Evolutionary conservation across 164 flowering plant species (phyloP).

Genomic region (Chimonanthus salicifolius): DNA sequence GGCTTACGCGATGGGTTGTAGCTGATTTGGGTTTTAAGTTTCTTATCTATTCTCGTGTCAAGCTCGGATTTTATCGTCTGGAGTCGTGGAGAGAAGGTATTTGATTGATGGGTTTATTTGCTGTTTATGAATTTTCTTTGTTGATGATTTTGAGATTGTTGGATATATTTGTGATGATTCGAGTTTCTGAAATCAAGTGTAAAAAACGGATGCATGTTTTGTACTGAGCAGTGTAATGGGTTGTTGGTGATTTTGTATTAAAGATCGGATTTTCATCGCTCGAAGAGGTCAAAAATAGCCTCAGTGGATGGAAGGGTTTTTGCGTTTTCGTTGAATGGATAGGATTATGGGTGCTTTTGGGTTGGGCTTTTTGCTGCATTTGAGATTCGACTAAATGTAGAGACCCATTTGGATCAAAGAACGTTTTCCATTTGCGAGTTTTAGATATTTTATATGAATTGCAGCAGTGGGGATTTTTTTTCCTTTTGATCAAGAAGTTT

Average conservation of each 20-base stretch:
- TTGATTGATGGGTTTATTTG: no score
- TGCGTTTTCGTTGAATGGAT: not conserved
- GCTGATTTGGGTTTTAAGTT: not conserved
- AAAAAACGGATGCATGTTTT: not conserved
- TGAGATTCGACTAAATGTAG: not conserved
- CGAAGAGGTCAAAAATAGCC: not conserved
- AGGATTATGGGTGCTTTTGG: not conserved
- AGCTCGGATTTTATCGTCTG: no score
- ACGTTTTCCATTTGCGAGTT: not conserved
- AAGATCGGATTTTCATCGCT: not conserved
- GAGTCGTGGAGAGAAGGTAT: no score
- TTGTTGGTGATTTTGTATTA: not conserved
- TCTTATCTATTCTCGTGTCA: not conserved
- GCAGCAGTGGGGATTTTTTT: not conserved
- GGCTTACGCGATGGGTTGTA: not conserved
- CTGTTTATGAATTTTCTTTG: no score
- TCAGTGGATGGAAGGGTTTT: not conserved
- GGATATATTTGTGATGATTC: no score
- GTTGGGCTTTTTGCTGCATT: not conserved
- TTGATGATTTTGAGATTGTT: no score
- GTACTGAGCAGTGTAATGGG: not conserved
- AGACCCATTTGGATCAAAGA: not conserved
- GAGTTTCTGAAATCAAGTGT: not conserved
- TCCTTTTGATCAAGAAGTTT: not conserved
- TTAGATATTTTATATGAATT: not conserved